Base-by-base conservation (phyloP, 352 stramenopile species). In the Blastocystis hominis region DNA sequence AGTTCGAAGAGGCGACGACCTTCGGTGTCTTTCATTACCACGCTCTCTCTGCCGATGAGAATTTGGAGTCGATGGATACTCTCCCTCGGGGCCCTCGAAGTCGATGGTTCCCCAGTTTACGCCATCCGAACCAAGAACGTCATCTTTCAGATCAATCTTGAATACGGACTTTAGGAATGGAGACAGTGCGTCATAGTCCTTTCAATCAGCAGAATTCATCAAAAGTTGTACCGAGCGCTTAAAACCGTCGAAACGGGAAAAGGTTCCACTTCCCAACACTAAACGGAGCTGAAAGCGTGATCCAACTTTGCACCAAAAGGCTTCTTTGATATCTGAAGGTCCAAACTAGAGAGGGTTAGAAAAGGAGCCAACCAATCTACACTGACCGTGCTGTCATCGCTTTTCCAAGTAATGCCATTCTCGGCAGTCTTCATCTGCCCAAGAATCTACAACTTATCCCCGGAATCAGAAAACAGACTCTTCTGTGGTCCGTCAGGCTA, bases 81-180 rank as follows among this genome's bases (percentile, higher is more conserved):
- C 94, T 77, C 94, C 90, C 76, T 94, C 94, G 0, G 91, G 91
- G 0, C 92, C 94, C 79, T 96, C 92, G 75, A 98, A 96, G 89
- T 95, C 92, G 88, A 97, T 96, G 44, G 95, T 92, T 50, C 96
- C 96, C 91, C 94, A 98, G 89, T 97, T 97, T 53, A 93, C 92
- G 59, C 95, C 96, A 0, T 90, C 90, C 3, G 92, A 90, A 64
- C 92, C 92, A 54, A 98, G 93, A 40, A 93, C 93, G 79, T 97
- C 93, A 53, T 95, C 93, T 81, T 96, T 92, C 40, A 98, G 80
- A 77, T 95, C 91, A 53, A 96, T 90, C 79, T 94, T 92, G 89
- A 97, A 97, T 61, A 50, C 64, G 59, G 54, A 90, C 68, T 59
- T 89, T 88, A 0, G 94, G 40, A 17, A 69, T 66, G 54, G 72